Conservation (phyloP, 768 basidiomycete species). For the Phanerochaete sordida region DNA sequence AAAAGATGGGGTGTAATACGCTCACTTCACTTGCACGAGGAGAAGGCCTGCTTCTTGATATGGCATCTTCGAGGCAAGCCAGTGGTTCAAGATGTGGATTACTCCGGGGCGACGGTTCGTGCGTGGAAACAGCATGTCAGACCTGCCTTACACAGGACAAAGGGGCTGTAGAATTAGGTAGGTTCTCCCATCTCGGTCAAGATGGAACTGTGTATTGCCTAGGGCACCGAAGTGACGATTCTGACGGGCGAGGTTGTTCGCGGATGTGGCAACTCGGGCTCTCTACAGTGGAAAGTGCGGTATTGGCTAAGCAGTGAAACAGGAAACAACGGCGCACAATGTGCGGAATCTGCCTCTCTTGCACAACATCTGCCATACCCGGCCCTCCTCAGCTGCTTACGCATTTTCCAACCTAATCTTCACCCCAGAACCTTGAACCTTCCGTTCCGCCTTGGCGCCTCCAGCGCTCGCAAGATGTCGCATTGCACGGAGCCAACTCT, state of each 20-base stretch:
- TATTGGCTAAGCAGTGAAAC: conserved; percentile 14
- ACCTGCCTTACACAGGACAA: conserved; percentile 54
- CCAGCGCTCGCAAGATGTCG: background rate
- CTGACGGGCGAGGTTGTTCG: conserved; percentile 11
- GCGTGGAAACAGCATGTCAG: conserved; percentile 67
- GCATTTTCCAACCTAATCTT: conserved; percentile 20
- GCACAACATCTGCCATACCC: conserved; percentile 18
- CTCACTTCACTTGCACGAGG: conserved; percentile 14
- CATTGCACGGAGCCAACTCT: background rate
- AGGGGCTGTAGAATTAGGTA: conserved; percentile 51
- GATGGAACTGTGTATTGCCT: conserved; percentile 19
- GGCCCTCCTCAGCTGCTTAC: conserved; percentile 18
- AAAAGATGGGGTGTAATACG: conserved; percentile 6
- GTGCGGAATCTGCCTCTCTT: conserved; percentile 12
- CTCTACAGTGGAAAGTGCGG: conserved; percentile 19
- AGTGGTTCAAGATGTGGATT: conserved; percentile 44
- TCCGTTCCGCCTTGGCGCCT: background rate
- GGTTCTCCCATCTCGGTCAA: conserved; percentile 23
- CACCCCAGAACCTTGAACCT: conserved; percentile 17
- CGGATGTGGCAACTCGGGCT: conserved; percentile 27
- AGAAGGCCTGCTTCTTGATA: conserved; percentile 34
- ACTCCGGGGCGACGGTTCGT: conserved; percentile 58
- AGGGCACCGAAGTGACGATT: conserved; percentile 25
- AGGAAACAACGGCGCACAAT: conserved; percentile 26
- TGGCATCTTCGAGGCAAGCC: conserved; percentile 53